Base-by-base conservation (phyloP, 306 rosid species). In the Fragaria nilgerrensis region DNA sequence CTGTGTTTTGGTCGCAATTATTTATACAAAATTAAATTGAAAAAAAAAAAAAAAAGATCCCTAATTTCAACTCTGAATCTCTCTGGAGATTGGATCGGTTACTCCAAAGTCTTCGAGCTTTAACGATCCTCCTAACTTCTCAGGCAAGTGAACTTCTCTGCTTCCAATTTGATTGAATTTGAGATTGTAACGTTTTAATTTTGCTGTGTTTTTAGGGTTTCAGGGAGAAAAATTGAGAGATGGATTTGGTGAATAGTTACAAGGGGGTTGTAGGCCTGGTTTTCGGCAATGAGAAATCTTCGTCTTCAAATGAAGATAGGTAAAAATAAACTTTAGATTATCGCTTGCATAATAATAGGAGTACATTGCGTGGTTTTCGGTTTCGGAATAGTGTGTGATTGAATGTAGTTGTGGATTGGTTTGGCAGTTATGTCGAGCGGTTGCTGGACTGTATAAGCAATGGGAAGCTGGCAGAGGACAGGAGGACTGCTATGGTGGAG, bases 221-320 rank as follows among this genome's bases (percentile, higher is more conserved):
- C 64, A 72, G 88, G 79, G 82, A 72, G 84, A 78, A 73, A 78
- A 73, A 39, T 23, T 66, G 17, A 15, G 15, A 41, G 44, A 96
- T 96, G 99, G 96, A 96, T 93, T 91, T 96, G 89, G 88, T 89
- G 76, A 92, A 97, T 85, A 91, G 98, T 74, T 96, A 96, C 85
- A 96, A 96, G 96, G 98, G 98, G 2, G 96, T 94, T 67, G 94
- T 94, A 41, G 98, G 97, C 53, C 91, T 88, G 69, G 94, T 92
- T 83, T 92, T 92, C 62, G 97, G 98, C 64, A 92, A 90, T 56
- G 98, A 94, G 83, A 91, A 82, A 83, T 86, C 89, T 27, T 78
- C 89, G 15, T 80, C 91, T 25, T 87, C 97, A 32, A 90, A 88
- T 75, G 96, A 88, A 83, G 98, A 94, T 63, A 92, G 96, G 98